Percentiles rank a stretch among this genome's conserved stretches.
Evolutionary conservation across 768 basidiomycete genomes (phyloP).

Genomic region (Macrolepiota dolichaula): DNA sequence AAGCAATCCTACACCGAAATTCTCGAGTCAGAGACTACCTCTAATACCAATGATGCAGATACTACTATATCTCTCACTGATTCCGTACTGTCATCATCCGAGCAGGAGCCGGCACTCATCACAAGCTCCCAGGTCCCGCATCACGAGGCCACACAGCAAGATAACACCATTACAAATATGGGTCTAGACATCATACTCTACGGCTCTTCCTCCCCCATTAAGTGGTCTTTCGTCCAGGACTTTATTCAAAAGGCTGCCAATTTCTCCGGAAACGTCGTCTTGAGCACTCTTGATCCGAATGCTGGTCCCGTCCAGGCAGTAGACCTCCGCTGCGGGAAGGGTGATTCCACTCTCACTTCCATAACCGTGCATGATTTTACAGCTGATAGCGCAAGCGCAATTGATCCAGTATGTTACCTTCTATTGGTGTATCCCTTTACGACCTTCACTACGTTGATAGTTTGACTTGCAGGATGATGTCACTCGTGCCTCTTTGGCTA

Average conservation of each 20-base stretch:
- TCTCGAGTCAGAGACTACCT: constrained; percentile 31
- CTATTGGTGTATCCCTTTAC: constrained; percentile 20
- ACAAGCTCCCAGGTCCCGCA: constrained; percentile 32
- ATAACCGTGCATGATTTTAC: constrained; percentile 39
- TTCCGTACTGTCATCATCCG: constrained; percentile 15
- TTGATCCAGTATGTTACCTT: constrained; percentile 32
- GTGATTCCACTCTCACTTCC: constrained; percentile 24
- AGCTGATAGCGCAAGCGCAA: constrained; percentile 17
- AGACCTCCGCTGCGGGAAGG: constrained; percentile 24
- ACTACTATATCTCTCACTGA: constrained; percentile 6
- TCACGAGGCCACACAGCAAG: constrained; percentile 21
- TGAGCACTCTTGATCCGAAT: constrained; percentile 21
- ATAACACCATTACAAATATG: constrained; percentile 24
- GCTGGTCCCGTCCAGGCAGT: constrained; percentile 24
- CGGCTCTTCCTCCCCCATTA: constrained; percentile 53
- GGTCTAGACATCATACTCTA: constrained; percentile 68
- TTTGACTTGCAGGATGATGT: constrained; percentile 32
- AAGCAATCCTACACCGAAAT: constrained; percentile 57
- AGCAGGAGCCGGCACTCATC: constrained; percentile 33
- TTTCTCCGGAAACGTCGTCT: constrained; percentile 32
- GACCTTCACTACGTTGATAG: constrained; percentile 33
- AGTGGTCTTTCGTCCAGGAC: constrained; percentile 58
- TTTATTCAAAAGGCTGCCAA: constrained; percentile 53
- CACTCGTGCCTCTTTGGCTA: constrained; percentile 56
- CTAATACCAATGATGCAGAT: constrained; percentile 20